These are phyloP conservation scores for Russula sp. DNA, from an alignment of 768 basidiomycete genomes.

Conservation along the genomic window DNA sequence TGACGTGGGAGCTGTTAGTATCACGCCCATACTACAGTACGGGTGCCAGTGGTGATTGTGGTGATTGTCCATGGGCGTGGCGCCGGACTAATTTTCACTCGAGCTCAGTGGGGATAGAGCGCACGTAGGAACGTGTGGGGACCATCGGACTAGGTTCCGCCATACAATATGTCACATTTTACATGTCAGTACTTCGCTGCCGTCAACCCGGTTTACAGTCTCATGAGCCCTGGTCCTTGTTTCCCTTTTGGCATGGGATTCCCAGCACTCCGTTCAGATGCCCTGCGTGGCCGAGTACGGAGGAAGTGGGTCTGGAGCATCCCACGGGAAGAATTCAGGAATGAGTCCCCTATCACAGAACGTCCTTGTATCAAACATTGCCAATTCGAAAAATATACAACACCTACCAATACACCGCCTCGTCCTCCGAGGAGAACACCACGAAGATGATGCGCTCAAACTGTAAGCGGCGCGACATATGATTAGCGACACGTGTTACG, in stretches of 20 bases:
- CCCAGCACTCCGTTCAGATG: neutral
- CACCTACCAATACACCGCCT: slow-evolving; percentile 58
- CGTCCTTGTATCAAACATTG: slow-evolving; percentile 1
- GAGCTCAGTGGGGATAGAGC: neutral
- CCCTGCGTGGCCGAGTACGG: neutral
- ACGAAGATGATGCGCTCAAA: slow-evolving; percentile 72
- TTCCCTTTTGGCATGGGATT: neutral
- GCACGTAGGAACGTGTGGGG: neutral
- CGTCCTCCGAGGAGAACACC: slow-evolving; percentile 63
- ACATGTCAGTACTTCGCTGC: neutral
- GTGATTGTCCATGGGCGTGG: neutral
- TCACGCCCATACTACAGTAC: neutral
- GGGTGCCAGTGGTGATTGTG: neutral
- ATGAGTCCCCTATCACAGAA: slow-evolving; percentile 7
- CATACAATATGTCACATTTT: neutral
- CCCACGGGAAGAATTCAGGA: slow-evolving; percentile 15
- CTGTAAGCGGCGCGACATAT: slow-evolving; percentile 21
- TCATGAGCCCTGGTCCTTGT: neutral
- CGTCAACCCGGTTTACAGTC: neutral
- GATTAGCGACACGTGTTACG: neutral
- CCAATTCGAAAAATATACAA: neutral
- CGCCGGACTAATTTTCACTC: neutral
- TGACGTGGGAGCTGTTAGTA: neutral
- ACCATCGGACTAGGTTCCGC: neutral
- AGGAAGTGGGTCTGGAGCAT: neutral